phyloP scores from a whole-genome alignment of 306 rosid species.

The Sicyos edulis region DNA sequence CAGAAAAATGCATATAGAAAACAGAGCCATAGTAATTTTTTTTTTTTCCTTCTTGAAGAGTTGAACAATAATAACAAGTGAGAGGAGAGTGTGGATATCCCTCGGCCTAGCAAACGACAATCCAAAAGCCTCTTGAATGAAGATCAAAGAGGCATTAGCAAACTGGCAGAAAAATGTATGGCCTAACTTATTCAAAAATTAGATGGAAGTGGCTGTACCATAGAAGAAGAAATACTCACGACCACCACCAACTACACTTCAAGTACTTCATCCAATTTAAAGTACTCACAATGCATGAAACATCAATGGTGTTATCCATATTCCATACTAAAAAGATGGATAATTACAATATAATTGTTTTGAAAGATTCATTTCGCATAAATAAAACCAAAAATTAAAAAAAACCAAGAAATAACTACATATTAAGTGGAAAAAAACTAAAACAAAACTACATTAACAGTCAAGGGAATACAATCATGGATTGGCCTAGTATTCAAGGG shows the following conservation, averaged over 20 bases:
- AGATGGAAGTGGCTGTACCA: neutral
- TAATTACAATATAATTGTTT: neutral
- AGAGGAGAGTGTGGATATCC: too few species aligned
- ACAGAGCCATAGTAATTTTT: too few species aligned
- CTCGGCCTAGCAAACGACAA: too few species aligned
- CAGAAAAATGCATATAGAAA: too few species aligned
- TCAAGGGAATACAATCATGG: neutral
- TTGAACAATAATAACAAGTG: too few species aligned
- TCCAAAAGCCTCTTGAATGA: too few species aligned
- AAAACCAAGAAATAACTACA: neutral
- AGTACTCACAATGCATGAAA: neutral
- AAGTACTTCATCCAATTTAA: neutral
- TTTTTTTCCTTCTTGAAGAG: too few species aligned
- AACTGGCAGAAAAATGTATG: too few species aligned
- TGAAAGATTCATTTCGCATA: neutral
- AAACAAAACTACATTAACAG: too few species aligned
- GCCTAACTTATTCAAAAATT: neutral
- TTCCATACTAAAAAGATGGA: neutral
- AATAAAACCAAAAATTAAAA: neutral
- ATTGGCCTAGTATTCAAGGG: too few species aligned
- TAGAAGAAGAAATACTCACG: neutral
- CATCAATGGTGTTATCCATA: neutral
- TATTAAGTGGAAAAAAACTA: neutral
- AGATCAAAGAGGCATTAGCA: too few species aligned
- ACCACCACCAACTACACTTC: neutral